phyloP scores from a whole-genome alignment of 306 rosid genomes.

The Urtica urens region DNA sequence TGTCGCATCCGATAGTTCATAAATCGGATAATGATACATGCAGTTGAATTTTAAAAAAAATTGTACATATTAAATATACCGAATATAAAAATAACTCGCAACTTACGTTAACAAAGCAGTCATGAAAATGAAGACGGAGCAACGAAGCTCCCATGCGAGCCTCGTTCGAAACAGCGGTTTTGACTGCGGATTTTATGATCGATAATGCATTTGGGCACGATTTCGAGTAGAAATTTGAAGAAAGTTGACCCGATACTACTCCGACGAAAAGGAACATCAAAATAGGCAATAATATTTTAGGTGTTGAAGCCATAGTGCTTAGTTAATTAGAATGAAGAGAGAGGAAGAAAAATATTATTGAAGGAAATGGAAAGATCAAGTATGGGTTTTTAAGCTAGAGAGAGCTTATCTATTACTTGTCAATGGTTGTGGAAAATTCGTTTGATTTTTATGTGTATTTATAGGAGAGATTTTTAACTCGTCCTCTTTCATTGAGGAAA shows the following conservation, averaged over 20 bases:
- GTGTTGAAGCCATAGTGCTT: neutral
- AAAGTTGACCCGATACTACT: constrained; percentile 16
- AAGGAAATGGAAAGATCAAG: neutral
- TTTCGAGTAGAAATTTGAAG: constrained; percentile 32
- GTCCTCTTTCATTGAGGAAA: too few species aligned
- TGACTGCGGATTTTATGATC: constrained; percentile 30
- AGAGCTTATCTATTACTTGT: neutral
- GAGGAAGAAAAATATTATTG: neutral
- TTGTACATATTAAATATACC: too few species aligned
- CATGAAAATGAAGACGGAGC: constrained; percentile 84
- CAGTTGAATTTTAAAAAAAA: too few species aligned
- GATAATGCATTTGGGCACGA: constrained; percentile 51
- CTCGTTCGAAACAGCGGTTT: constrained; percentile 35
- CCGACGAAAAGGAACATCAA: neutral
- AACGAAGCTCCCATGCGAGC: constrained; percentile 77
- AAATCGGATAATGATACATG: too few species aligned
- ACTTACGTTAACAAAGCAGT: constrained; percentile 77
- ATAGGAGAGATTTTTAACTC: neutral
- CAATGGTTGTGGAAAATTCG: neutral
- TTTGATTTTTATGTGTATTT: neutral
- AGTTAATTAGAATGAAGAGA: too few species aligned
- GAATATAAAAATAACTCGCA: too few species aligned
- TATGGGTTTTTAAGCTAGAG: neutral
- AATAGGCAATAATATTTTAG: neutral
- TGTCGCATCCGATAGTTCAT: too few species aligned